Percentiles rank a stretch among this genome's conserved stretches.
Conservation (phyloP, 2,329 filamentous ascomycete species). For the Penicillium sp. region DNA sequence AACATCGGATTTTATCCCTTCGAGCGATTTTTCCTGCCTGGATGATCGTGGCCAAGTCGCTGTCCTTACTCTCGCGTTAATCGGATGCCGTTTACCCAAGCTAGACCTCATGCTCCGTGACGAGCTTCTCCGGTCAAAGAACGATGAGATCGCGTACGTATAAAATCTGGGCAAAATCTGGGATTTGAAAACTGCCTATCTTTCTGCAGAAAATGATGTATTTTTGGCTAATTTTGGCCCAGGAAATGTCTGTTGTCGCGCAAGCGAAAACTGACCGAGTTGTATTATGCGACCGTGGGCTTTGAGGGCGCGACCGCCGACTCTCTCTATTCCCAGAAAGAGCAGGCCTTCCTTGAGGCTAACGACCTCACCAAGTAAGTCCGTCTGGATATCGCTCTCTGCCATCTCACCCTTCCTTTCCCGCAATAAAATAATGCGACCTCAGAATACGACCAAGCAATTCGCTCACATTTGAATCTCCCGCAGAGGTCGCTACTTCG, state of each 20-base stretch:
- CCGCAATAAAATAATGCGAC: background rate
- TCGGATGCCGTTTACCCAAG: slow-evolving; percentile 46
- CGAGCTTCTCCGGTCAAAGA: slow-evolving; percentile 46
- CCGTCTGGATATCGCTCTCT: slow-evolving; percentile 3
- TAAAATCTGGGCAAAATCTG: slow-evolving; percentile 25
- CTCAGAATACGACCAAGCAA: slow-evolving; percentile 1
- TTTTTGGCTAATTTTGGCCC: slow-evolving; percentile 33
- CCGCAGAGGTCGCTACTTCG: slow-evolving; percentile 51
- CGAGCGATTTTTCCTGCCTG: slow-evolving; percentile 41
- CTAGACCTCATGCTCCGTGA: slow-evolving; percentile 46
- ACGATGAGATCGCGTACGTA: slow-evolving; percentile 48
- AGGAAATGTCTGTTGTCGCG: slow-evolving; percentile 64
- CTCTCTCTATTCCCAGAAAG: slow-evolving; percentile 44
- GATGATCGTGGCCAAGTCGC: slow-evolving; percentile 36
- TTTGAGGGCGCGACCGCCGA: slow-evolving; percentile 46
- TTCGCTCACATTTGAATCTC: slow-evolving; percentile 15
- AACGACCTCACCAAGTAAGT: slow-evolving; percentile 55
- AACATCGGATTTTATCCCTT: slow-evolving; percentile 39
- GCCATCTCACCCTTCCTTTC: background rate
- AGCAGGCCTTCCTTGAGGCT: slow-evolving; percentile 51
- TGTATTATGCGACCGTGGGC: slow-evolving; percentile 72
- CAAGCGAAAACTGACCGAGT: slow-evolving; percentile 84
- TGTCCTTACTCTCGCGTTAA: slow-evolving; percentile 42
- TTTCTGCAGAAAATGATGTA: slow-evolving; percentile 14
- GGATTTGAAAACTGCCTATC: background rate